Evolutionary conservation across 805 yeast genomes (phyloP), one percentile per base, ranked within the genome.

Genomic region (Lipomyces yamanashiensis): DNA sequence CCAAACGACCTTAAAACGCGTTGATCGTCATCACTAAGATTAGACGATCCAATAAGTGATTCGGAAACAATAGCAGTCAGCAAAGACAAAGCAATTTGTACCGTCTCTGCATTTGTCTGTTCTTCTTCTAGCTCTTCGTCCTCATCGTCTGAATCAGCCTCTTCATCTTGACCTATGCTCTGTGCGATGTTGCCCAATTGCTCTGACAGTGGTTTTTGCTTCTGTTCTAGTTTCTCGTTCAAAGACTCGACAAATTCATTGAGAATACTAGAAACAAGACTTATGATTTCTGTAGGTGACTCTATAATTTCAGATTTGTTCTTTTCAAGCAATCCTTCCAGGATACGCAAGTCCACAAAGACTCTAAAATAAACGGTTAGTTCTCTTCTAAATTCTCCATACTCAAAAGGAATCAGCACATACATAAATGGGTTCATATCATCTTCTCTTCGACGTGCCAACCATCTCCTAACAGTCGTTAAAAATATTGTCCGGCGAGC

Each of bases 391-490:
- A 6, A 10, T n/a, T 15, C 7, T 6, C 13, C 19, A 10, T 17
- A 6, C 8, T 17, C 7, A 39, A 34, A 40, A 15, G 17, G 7
- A 19, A 1, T 8, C 21, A 34, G 36, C 15, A 34, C 61, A 15
- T 58, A 64, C 67, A 13, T 17, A 23, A 70, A 62, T 4, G 72
- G 72, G 50, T 67, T 63, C 19, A 50, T 12, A 7, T 41, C 61
- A 21, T 21, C 37, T 9, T 59, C 64, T 21, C 55, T 33, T 28
- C 64, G 44, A 7, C 64, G 59, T 23, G 55, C 71, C 44, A 89
- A 78, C 92, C 96, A 90, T 68, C 86, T 78, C 61, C 81, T 80
- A 65, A 93, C 76, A 0, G 86, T 74, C 0, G 64, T 66, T 2
- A 85, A 74, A 68, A 91, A 73, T 2, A 88, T 1, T 81, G 74